Conservation (phyloP, 129 eudicot species). For the Flaveria ramosissima region DNA sequence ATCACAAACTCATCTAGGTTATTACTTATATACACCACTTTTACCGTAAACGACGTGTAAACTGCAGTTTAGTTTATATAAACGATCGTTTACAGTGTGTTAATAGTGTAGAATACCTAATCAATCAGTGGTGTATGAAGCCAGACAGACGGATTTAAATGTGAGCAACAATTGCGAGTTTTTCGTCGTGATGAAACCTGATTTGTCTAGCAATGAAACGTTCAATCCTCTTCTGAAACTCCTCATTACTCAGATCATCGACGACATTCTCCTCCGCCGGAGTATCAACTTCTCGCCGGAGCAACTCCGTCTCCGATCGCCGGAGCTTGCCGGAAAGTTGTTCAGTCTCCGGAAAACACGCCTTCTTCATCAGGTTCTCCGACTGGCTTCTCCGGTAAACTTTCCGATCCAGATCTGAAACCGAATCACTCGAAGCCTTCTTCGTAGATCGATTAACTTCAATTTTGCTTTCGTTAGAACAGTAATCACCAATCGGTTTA, state of each 20-base stretch:
- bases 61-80: no score
- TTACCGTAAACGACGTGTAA: no score
- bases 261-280: slow-evolving; percentile 37
- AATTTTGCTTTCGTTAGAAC: slow-evolving; percentile 1
- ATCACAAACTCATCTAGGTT: neutral
- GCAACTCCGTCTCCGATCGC: slow-evolving; percentile 53
- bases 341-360: slow-evolving; percentile 27
- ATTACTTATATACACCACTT: no score
- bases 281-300: slow-evolving; percentile 36
- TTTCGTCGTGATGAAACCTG: slow-evolving; percentile 73
- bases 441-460: slow-evolving; percentile 8
- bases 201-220: slow-evolving; percentile 81
- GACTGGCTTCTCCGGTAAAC: slow-evolving; percentile 45
- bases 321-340: slow-evolving; percentile 34
- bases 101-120: no score
- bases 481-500: neutral
- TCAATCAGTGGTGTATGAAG: neutral
- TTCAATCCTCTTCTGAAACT: slow-evolving; percentile 68
- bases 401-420: slow-evolving; percentile 37
- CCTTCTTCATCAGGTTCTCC: slow-evolving; percentile 43
- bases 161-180: slow-evolving; percentile 60
- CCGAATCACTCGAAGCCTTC: neutral
- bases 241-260: slow-evolving; percentile 72
- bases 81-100: no score
- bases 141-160: neutral